Evolutionary conservation across 1,284 basidiomycete genomes (phyloP).

Genomic region (Pascua sp.): DNA sequence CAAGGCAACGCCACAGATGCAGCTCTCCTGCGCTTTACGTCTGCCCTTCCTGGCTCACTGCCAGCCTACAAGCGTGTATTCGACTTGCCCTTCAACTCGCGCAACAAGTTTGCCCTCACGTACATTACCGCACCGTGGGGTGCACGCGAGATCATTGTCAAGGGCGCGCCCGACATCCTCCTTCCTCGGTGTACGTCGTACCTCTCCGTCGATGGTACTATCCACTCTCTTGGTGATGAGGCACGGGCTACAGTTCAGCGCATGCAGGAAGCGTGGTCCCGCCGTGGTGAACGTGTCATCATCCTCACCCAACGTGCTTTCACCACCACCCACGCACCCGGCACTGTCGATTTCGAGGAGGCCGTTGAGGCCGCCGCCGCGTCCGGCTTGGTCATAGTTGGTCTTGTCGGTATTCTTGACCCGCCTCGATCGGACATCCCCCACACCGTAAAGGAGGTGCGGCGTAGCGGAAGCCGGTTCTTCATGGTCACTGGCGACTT

Average conservation of each 20-base stretch:
- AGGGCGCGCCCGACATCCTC: conserved; percentile 62
- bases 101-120: conserved; percentile 56
- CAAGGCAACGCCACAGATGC: conserved; percentile 64
- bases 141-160: conserved; percentile 52
- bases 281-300: conserved; percentile 61
- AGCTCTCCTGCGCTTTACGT: conserved; percentile 60
- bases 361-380: conserved; percentile 34
- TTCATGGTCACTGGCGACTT: conserved; percentile 68
- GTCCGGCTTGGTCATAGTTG: conserved; percentile 58
- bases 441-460: conserved; percentile 54
- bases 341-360: conserved; percentile 45
- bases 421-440: conserved; percentile 61
- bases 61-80: conserved; percentile 42
- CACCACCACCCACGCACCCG: conserved; percentile 23
- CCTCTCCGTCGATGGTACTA: conserved; percentile 45
- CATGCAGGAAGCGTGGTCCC: conserved; percentile 57
- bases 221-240: conserved; percentile 43
- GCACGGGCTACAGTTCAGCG: conserved; percentile 38
- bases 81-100: conserved; percentile 59
- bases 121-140: background rate
- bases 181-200: conserved; percentile 54
- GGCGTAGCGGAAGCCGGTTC: conserved; percentile 62
- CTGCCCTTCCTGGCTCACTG: conserved; percentile 38
- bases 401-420: conserved; percentile 63
- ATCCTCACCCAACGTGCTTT: conserved; percentile 46